A percentile compares a stretch with the other conserved stretches of the same genome.
Evolutionary conservation across 495 filamentous ascomycete species (phyloP).

Genomic region (Usnea hakonensis): DNA sequence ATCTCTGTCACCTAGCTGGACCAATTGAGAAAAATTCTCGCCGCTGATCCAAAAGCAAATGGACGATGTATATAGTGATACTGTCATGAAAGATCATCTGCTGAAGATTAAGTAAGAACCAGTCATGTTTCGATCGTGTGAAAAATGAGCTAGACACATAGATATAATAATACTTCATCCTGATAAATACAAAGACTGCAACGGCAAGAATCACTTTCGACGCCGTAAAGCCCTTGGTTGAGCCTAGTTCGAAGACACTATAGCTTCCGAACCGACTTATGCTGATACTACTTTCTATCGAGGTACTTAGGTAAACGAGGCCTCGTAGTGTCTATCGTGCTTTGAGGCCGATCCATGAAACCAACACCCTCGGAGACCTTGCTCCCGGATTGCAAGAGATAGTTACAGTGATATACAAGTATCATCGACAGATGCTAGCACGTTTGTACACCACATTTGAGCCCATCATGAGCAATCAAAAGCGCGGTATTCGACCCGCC

Average conservation of each 20-base stretch:
- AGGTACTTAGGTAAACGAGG: neutral
- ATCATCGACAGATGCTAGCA: no score
- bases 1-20: neutral
- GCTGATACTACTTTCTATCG: neutral
- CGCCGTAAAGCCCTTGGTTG: neutral
- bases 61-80: neutral
- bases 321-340: neutral
- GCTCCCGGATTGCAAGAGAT: no score
- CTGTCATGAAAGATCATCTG: neutral
- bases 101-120: neutral
- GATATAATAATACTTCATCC: neutral
- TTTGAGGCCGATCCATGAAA: neutral
- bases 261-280: neutral
- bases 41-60: neutral
- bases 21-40: neutral
- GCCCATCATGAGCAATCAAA: neutral
- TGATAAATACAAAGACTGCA: neutral
- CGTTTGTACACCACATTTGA: no score
- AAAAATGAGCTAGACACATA: neutral
- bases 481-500: constrained; percentile 50
- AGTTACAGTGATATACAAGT: no score
- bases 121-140: neutral
- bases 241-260: neutral
- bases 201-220: neutral
- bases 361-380: no score